Percentiles rank a stretch among this genome's conserved stretches.
Conservation (phyloP, 108 stramenopile genomes). For the Nannochloropsis gaditana region DNA sequence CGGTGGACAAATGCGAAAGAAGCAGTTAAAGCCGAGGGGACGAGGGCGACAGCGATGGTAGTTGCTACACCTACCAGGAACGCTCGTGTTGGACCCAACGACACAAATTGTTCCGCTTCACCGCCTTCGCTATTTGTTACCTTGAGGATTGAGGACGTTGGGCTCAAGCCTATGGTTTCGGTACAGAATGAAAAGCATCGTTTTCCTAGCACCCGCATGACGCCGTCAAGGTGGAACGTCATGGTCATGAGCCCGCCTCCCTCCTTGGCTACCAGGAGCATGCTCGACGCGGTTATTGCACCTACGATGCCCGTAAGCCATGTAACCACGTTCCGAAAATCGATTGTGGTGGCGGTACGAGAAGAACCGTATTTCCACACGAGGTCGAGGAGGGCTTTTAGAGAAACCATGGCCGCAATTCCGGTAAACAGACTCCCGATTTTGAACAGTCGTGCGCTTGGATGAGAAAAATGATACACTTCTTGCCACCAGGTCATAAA, state of each 20-base stretch:
- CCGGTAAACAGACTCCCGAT: not conserved
- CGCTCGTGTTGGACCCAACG: not conserved
- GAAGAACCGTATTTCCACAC: not conserved
- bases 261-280: not conserved
- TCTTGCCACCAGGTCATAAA: conserved; percentile 6
- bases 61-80: not conserved
- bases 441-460: not conserved
- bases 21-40: not conserved
- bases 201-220: not conserved
- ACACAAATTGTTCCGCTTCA: not conserved
- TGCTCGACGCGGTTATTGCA: not conserved
- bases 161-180: not conserved
- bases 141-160: not conserved
- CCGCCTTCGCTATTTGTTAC: not conserved
- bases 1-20: not conserved
- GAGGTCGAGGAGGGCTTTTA: not conserved
- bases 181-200: not conserved
- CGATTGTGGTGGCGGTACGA: not conserved
- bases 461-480: not conserved
- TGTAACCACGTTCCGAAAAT: not conserved
- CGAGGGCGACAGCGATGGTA: conserved; percentile 1
- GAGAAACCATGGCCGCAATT: not conserved
- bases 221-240: not conserved
- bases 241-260: not conserved
- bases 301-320: not conserved